Evolutionary conservation across 2,329 filamentous ascomycete species (phyloP), one percentile per base, ranked within the genome.

Genomic region (Botrytis aclada): DNA sequence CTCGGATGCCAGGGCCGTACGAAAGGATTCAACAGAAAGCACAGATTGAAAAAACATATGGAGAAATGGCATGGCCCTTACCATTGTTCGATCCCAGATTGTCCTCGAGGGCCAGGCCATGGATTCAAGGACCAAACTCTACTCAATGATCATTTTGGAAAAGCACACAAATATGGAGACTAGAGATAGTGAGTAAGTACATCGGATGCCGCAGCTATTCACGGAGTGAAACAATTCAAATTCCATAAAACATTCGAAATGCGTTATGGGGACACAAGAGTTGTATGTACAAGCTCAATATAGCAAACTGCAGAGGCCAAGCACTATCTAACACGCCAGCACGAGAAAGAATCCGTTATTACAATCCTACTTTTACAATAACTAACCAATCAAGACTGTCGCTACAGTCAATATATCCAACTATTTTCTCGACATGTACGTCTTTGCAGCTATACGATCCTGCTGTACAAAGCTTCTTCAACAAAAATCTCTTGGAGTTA

Each of bases 91-190:
- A 8, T 16, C 25, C 0, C 5, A 54, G 2, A 0, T 16, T 54
- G 14, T 3, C 12, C n/a, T 29, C 25, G 51, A 54, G 51, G 51
- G 51, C 51, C 8, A 29, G 51, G 6, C n/a, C 3, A 16, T 54
- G n/a, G 51, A 18, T 54, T 16, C 25, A 1, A 1, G 25, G 5
- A 54, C 12, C 25, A n/a, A n/a, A 1, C 4, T 54, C 4, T 16
- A 0, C 47, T 54, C 4, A 1, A 54, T 5, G 1, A 0, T 7
- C 51, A 54, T 54, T 5, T 29, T 8, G 16, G 0, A 54, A 29
- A 1, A n/a, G 25, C 6, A 51, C 25, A 51, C 47, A 1, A 2
- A 14, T 16, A 5, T 16, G 2, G 7, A 16, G 0, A 54, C 12
- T 8, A 16, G 4, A 0, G 8, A 29, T 16, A 16, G 51, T 29